Percentiles rank a stretch among this genome's conserved stretches.
These are phyloP conservation scores for Nematodospora valgi DNA, from an alignment of 805 yeast species.

Conservation along the genomic window DNA sequence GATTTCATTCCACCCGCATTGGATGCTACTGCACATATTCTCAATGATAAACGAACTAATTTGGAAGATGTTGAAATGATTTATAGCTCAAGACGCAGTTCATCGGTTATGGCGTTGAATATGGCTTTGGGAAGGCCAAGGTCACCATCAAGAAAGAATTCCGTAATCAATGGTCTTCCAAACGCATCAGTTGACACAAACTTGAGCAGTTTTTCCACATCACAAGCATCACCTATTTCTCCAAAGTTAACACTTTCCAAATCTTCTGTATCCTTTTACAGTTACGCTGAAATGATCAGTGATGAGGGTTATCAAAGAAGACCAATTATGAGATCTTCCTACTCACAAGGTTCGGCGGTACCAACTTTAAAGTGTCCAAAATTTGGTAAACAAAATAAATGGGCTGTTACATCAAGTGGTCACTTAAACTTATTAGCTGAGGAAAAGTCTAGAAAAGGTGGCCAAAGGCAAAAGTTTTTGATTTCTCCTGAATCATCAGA, in stretches of 20 bases:
- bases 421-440: too few species aligned
- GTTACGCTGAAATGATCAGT: constrained; percentile 76
- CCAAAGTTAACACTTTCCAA: constrained; percentile 35
- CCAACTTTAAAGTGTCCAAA: constrained; percentile 17
- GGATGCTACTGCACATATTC: constrained; percentile 63
- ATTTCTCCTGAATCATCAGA: too few species aligned
- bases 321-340: constrained; percentile 48
- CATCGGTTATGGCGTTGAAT: constrained; percentile 47
- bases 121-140: constrained; percentile 46
- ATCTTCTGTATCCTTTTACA: constrained; percentile 53
- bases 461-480: too few species aligned
- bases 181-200: neutral
- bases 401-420: too few species aligned
- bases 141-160: constrained; percentile 39
- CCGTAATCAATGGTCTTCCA: constrained; percentile 9
- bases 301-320: constrained; percentile 50
- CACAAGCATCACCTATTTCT: constrained; percentile 24
- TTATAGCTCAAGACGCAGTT: constrained; percentile 53
- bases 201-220: neutral
- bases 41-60: constrained; percentile 57
- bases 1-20: constrained; percentile 78
- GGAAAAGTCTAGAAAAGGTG: too few species aligned
- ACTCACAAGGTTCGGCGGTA: constrained; percentile 29
- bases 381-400: too few species aligned
- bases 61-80: constrained; percentile 72